A percentile compares a stretch with the other conserved stretches of the same genome.
Evolutionary conservation across 23 red algal species (phyloP).

Genomic region (Gracilaria vermiculophylla): DNA sequence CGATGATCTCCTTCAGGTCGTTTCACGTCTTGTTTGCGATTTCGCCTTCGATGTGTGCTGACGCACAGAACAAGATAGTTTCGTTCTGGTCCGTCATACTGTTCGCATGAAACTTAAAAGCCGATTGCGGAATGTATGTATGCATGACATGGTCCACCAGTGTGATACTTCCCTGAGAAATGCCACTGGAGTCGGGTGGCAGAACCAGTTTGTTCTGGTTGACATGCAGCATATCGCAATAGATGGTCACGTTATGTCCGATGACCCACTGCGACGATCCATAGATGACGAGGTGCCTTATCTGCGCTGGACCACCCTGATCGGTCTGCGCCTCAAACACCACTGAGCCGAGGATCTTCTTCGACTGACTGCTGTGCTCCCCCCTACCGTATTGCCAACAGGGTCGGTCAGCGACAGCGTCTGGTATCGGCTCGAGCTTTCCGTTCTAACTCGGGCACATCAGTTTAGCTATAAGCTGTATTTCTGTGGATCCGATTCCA

Average conservation of each 20-base stretch:
- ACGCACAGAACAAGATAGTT: not conserved
- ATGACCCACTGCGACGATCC: constrained; percentile 16
- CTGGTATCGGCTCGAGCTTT: not conserved
- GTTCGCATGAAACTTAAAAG: not conserved
- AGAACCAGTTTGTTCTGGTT: too few species aligned
- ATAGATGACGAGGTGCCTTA: not conserved
- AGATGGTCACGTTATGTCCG: not conserved
- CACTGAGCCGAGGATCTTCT: not conserved
- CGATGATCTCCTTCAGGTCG: constrained; percentile 29
- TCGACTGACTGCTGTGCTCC: constrained; percentile 22
- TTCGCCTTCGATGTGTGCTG: not conserved
- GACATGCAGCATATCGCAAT: not conserved
- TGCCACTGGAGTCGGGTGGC: too few species aligned
- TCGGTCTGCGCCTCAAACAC: not conserved
- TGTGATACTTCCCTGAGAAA: not conserved
- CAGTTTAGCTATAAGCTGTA: not conserved
- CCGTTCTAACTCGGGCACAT: constrained; percentile 1
- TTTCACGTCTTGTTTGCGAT: not conserved
- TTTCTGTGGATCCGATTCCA: constrained; percentile 1
- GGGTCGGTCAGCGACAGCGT: not conserved
- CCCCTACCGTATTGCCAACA: constrained; percentile 54
- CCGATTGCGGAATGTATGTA: not conserved
- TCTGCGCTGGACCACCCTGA: not conserved
- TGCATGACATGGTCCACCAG: constrained; percentile 34
- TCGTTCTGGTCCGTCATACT: not conserved